Conservation (phyloP, 1,284 basidiomycete species). For the Boletus austroedulis region DNA sequence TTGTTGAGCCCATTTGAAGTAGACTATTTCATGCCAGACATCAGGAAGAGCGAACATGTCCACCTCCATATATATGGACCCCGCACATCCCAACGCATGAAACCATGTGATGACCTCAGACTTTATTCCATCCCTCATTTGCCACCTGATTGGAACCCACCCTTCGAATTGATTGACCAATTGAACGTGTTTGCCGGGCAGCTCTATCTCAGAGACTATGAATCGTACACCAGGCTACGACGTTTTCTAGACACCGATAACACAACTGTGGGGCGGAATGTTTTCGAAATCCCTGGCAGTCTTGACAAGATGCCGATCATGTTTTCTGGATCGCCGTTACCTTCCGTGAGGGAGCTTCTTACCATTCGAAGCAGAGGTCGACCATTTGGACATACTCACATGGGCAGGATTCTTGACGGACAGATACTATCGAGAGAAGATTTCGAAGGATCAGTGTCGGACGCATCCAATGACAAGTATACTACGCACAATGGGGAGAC, state of each 20-base stretch:
- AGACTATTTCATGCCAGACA: not conserved
- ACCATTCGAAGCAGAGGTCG: not conserved
- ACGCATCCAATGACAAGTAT: no score
- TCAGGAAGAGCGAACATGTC: not conserved
- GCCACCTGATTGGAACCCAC: not conserved
- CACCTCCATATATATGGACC: not conserved
- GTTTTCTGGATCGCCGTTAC: not conserved
- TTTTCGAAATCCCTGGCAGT: not conserved
- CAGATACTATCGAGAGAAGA: not conserved
- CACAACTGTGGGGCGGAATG: not conserved
- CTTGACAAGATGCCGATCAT: not conserved
- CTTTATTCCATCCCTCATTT: not conserved
- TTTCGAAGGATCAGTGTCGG: not conserved
- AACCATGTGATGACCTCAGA: not conserved
- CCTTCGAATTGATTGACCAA: not conserved
- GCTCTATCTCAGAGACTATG: not conserved
- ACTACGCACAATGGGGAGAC: no score
- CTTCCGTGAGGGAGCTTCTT: not conserved
- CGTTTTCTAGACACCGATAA: not conserved
- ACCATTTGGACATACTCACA: not conserved
- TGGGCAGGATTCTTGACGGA: not conserved
- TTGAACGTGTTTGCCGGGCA: not conserved
- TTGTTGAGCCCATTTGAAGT: not conserved
- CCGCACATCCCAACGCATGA: not conserved
- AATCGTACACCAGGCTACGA: not conserved